These are phyloP conservation scores for Dendrobium huoshanense DNA, from an alignment of 106 monocot genomes.

Conservation along the genomic window DNA sequence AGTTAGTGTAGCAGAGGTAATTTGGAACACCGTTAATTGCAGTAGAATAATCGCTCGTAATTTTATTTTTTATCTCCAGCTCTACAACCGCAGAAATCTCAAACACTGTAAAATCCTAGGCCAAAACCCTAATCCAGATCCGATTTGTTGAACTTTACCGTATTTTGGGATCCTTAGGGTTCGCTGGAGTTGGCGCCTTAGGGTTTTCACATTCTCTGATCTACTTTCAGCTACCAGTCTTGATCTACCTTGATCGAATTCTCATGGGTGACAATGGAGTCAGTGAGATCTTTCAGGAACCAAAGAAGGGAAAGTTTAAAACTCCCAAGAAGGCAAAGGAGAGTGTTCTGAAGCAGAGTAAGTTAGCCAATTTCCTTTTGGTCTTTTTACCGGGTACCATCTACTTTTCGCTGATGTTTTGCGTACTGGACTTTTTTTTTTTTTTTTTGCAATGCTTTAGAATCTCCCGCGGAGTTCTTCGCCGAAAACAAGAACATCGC, in stretches of 20 bases:
- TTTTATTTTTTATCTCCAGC: neutral
- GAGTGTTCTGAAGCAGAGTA: slow-evolving; percentile 79
- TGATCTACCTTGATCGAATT: neutral
- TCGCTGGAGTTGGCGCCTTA: neutral
- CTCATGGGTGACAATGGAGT: slow-evolving; percentile 32
- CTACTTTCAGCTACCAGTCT: neutral
- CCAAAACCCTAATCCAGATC: neutral
- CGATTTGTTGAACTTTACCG: neutral
- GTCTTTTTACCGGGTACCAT: neutral
- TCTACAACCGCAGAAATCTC: neutral
- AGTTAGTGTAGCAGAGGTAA: too few species aligned
- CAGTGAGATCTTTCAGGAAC: slow-evolving; percentile 28
- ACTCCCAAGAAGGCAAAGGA: slow-evolving; percentile 30
- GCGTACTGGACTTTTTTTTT: neutral
- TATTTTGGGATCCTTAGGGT: neutral
- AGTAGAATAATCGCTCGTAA: neutral
- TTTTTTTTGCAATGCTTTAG: slow-evolving; percentile 29
- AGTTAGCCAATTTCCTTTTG: neutral
- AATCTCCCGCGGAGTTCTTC: slow-evolving; percentile 97
- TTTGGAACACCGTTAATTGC: too few species aligned
- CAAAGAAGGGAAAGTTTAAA: slow-evolving; percentile 39
- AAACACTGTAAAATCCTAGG: neutral
- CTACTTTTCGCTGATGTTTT: neutral
- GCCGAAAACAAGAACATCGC: slow-evolving; percentile 99
- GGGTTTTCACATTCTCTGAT: neutral